Conservation (phyloP, 306 rosid species). For the Lagenaria siceraria region DNA sequence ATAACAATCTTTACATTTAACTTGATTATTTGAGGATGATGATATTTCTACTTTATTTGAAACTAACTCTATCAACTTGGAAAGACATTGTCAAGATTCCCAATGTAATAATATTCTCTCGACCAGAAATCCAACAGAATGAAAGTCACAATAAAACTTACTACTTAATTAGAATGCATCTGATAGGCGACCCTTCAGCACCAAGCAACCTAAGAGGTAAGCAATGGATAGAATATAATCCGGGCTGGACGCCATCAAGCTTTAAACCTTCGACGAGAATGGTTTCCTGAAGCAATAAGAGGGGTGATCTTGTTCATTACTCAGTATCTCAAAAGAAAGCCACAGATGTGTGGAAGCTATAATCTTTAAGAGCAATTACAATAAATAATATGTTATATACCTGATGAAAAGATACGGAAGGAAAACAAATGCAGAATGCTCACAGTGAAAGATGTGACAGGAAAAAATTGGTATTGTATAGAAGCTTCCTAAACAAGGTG, state of each 20-base stretch:
- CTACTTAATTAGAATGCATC: conserved; percentile 60
- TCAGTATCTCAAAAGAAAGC: background rate
- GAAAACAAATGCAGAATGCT: background rate
- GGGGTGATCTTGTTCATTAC: background rate
- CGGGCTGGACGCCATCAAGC: conserved; percentile 51
- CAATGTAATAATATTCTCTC: background rate
- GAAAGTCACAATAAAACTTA: background rate
- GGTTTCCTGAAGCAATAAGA: conserved; percentile 36
- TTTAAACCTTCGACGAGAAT: conserved; percentile 63
- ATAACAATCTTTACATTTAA: background rate
- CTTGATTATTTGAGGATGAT: background rate
- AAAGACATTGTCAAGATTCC: background rate
- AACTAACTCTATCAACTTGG: background rate
- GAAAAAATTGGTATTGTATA: background rate
- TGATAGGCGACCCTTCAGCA: conserved; percentile 62
- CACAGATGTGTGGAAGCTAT: background rate
- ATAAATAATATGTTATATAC: background rate
- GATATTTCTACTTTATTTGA: background rate
- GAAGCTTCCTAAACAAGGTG: background rate
- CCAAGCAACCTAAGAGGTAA: conserved; percentile 73
- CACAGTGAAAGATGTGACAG: background rate
- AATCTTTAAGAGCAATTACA: background rate
- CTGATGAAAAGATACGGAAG: background rate
- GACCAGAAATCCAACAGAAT: too few relatives aligned
- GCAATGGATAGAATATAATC: conserved; percentile 52